Evolutionary conservation across 164 flowering plant genomes (phyloP), one percentile per base, ranked within the genome.

Genomic region (Vitis amurensis): DNA sequence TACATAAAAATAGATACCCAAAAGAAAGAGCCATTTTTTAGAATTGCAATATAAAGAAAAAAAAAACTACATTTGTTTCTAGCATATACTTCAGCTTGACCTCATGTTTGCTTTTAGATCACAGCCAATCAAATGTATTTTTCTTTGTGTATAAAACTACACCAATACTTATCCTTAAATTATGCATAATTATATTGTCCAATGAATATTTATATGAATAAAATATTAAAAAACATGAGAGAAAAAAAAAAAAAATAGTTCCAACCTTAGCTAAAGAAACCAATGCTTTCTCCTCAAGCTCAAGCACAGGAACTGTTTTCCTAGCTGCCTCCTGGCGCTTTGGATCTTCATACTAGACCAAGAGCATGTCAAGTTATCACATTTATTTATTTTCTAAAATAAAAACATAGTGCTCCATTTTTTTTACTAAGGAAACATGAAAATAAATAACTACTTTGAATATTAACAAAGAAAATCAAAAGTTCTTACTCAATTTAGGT

Each of bases 251-350:
- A 31, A 55, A 61, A 66, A 44, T 44, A 56, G 31, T 15, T 57
- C 74, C 50, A 30, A 95, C 99, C 96, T 88, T 95, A 49, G 96
- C 96, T 73, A 93, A 75, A 48, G 89, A 78, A 71, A 95, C 82
- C 81, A 87, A 61, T 61, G 99, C 96, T 82, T 90, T 91, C 87
- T 95, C 99, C 86, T 95, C 97, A 62, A 95, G 93, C 75, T 86
- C 88, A 59, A 91, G 93, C 61, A 82, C 74, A 16, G 97, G 94
- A 60, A 90, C 97, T 1, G 92, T 84, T 72, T 81, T 86, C 59
- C 89, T 85, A 55, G 99, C 98, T 11, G 85, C 93, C 64, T 88
- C 93, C 63, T 93, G 97, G 14, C 89, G 79, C 23, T 61, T 73
- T 9, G 84, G 82, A 60, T 91, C 98, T 73, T 93, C 99, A 72